phyloP scores from a whole-genome alignment of 1,284 basidiomycete species.

The Rhodotorula sp. region DNA sequence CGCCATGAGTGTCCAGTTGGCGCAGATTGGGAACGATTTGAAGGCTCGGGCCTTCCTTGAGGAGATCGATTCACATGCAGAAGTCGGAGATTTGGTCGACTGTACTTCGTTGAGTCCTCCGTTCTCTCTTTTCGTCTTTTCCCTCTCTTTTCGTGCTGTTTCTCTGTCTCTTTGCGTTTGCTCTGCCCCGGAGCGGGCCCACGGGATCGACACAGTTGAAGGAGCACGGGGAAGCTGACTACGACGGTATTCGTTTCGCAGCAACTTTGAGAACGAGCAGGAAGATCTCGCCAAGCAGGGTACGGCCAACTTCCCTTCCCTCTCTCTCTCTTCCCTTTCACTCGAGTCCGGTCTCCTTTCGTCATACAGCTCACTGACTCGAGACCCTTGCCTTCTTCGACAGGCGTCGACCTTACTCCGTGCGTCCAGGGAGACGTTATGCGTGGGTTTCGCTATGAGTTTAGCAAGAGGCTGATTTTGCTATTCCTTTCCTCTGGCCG shows the following conservation, averaged over 20 bases:
- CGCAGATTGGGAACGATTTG: slow-evolving; percentile 52
- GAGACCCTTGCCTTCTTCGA: neutral
- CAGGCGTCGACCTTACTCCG: slow-evolving; percentile 9
- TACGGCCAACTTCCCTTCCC: neutral
- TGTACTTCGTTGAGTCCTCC: neutral
- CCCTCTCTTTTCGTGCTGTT: neutral
- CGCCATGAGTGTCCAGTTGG: slow-evolving; percentile 52
- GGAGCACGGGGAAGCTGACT: neutral
- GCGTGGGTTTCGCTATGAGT: neutral
- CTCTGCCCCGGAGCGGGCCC: too few species aligned
- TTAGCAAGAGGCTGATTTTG: neutral
- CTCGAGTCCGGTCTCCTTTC: too few species aligned
- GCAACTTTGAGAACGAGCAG: slow-evolving; percentile 9
- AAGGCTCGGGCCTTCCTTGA: slow-evolving; percentile 48
- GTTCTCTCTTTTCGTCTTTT: neutral
- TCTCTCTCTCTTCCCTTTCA: neutral
- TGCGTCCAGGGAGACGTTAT: neutral
- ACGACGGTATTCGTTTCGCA: neutral
- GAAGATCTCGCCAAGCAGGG: neutral
- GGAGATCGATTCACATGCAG: slow-evolving; percentile 51
- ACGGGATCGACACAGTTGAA: neutral
- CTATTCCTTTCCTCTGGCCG: too few species aligned
- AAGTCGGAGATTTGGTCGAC: slow-evolving; percentile 18
- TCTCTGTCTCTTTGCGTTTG: neutral
- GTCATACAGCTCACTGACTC: too few species aligned